Evolutionary conservation across 192 early-diverging fungal species (phyloP).

Genomic region (Coemansia sp.): DNA sequence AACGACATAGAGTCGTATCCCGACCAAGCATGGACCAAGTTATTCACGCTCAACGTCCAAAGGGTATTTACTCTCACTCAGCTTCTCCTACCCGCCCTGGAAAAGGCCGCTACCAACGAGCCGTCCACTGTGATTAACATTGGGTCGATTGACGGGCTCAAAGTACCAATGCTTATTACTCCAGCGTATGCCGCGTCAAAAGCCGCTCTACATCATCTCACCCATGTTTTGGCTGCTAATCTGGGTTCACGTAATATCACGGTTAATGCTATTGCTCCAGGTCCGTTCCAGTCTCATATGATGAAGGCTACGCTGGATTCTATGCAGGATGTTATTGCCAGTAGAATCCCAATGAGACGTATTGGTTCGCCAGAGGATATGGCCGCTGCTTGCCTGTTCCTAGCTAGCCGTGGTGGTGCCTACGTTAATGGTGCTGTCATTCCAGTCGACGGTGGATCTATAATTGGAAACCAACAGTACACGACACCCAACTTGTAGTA

Average conservation of each 20-base stretch:
- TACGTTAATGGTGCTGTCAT: slow-evolving; percentile 85
- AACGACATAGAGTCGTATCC: slow-evolving; percentile 57
- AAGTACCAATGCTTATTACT: slow-evolving; percentile 55
- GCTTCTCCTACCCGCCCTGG: slow-evolving; percentile 71
- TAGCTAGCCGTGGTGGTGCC: slow-evolving; percentile 71
- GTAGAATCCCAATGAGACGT: slow-evolving; percentile 65
- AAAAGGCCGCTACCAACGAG: slow-evolving; percentile 55
- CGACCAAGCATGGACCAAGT: slow-evolving; percentile 65
- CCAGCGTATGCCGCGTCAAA: slow-evolving; percentile 80
- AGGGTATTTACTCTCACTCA: slow-evolving; percentile 77
- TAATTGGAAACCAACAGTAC: slow-evolving; percentile 34
- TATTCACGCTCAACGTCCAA: slow-evolving; percentile 87
- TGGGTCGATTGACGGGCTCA: slow-evolving; percentile 71
- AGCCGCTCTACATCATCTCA: slow-evolving; percentile 77
- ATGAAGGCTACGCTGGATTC: slow-evolving; percentile 65
- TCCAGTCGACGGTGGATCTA: slow-evolving; percentile 77
- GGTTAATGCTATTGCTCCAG: slow-evolving; percentile 72
- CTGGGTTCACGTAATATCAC: slow-evolving; percentile 62
- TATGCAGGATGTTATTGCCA: slow-evolving; percentile 58
- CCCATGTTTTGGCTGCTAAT: slow-evolving; percentile 64
- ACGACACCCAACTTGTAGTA: slow-evolving; percentile 17
- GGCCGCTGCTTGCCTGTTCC: slow-evolving; percentile 80
- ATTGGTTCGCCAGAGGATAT: slow-evolving; percentile 85
- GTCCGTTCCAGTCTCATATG: slow-evolving; percentile 77
- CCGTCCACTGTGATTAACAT: slow-evolving; percentile 89